Conservation (phyloP, 192 early-diverging fungal species). For the Coemansia sp. region DNA sequence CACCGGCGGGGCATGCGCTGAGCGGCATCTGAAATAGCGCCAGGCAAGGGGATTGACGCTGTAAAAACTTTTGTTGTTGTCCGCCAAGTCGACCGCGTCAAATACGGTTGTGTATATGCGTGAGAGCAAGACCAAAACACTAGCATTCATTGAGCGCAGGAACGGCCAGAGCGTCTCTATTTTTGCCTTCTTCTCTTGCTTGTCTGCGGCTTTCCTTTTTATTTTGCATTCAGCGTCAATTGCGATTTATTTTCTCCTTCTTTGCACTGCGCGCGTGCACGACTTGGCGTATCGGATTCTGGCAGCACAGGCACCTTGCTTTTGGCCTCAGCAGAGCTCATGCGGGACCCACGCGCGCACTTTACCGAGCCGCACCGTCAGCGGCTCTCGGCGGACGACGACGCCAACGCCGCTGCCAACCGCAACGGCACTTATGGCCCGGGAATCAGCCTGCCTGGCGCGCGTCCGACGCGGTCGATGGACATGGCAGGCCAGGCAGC, state of each 20-base stretch:
- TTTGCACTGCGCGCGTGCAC: background rate
- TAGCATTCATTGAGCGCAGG: background rate
- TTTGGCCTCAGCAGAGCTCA: background rate
- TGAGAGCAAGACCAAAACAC: background rate
- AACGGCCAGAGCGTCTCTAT: background rate
- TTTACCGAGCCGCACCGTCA: constrained; percentile 36
- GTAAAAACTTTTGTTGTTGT: constrained; percentile 9
- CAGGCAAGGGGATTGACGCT: background rate
- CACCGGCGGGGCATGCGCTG: background rate
- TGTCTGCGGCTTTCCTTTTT: constrained; percentile 3
- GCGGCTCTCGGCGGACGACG: constrained; percentile 6
- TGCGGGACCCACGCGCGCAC: constrained; percentile 29
- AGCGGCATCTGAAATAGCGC: constrained; percentile 7
- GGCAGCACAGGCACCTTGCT: background rate
- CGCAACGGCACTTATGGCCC: constrained; percentile 27
- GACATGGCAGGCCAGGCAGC: constrained; percentile 10
- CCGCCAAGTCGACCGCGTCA: background rate
- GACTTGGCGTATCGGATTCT: background rate
- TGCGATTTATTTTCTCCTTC: constrained; percentile 3
- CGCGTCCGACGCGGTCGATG: constrained; percentile 5
- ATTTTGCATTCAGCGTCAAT: background rate
- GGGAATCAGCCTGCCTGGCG: constrained; percentile 9
- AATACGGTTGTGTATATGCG: background rate
- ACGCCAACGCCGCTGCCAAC: background rate
- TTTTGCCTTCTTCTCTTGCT: background rate